Conservation (phyloP, 2,329 filamentous ascomycete species). For the Epichloe typhina region DNA sequence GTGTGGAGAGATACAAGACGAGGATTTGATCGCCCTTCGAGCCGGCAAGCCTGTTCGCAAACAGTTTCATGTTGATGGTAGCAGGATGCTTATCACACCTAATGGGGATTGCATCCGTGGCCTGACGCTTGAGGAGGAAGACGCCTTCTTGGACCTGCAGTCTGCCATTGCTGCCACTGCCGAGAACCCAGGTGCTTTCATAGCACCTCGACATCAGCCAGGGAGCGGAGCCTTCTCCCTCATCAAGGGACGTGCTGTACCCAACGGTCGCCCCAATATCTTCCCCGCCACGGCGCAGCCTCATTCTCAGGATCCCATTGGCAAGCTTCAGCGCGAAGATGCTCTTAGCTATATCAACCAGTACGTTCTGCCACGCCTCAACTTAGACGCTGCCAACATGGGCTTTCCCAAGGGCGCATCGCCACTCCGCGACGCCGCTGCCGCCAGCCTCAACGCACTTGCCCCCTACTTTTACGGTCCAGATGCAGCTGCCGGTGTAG, state of each 20-base stretch:
- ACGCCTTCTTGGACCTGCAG: constrained; percentile 58
- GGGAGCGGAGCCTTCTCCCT: constrained; percentile 43
- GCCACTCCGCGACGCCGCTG: constrained; percentile 30
- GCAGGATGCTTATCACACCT: constrained; percentile 59
- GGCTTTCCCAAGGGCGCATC: constrained; percentile 24
- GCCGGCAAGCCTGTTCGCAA: constrained; percentile 47
- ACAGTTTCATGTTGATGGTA: constrained; percentile 42
- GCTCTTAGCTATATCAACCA: constrained; percentile 57
- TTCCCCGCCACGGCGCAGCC: constrained; percentile 38
- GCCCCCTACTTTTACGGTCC: constrained; percentile 44
- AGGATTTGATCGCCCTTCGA: constrained; percentile 42
- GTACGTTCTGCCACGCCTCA: constrained; percentile 50
- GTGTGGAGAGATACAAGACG: constrained; percentile 26
- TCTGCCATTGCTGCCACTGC: constrained; percentile 36
- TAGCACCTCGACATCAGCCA: constrained; percentile 40
- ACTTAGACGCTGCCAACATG: constrained; percentile 36
- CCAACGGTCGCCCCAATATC: constrained; percentile 49
- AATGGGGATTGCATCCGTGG: constrained; percentile 66
- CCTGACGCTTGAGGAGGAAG: constrained; percentile 54
- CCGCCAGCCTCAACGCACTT: constrained; percentile 39
- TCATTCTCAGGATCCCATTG: constrained; percentile 42
- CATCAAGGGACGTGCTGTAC: constrained; percentile 51
- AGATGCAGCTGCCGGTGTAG: constrained; percentile 29
- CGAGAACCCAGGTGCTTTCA: constrained; percentile 41
- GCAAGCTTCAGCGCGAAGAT: constrained; percentile 53